These are phyloP conservation scores for Ceratobasidium sp. DNA, from an alignment of 1,284 basidiomycete species.

Conservation along the genomic window DNA sequence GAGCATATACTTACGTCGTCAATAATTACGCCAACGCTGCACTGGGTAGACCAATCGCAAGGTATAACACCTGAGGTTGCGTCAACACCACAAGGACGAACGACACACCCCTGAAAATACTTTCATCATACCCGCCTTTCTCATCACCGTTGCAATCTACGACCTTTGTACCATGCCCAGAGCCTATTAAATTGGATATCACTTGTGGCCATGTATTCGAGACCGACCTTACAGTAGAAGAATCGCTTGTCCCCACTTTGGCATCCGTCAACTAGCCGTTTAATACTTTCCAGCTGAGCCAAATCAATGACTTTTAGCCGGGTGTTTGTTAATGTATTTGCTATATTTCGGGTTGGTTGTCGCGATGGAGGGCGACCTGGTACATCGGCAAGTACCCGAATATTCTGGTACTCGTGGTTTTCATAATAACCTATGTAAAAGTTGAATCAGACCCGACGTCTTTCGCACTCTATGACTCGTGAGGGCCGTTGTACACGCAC, in stretches of 20 bases:
- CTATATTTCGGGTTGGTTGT: slow-evolving; percentile 24
- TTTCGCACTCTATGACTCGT: background rate
- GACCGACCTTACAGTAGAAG: slow-evolving; percentile 10
- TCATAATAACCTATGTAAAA: background rate
- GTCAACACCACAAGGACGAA: background rate
- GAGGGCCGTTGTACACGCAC: background rate
- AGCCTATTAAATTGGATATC: background rate
- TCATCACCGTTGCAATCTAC: slow-evolving; percentile 10
- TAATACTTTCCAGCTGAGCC: background rate
- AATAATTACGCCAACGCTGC: background rate
- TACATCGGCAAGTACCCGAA: background rate
- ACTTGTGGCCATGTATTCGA: background rate
- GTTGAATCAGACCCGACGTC: background rate
- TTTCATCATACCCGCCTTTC: slow-evolving; percentile 2
- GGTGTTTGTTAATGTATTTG: background rate
- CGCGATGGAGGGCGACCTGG: background rate
- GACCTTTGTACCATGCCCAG: slow-evolving; percentile 24
- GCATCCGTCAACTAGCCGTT: background rate
- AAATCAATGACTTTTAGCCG: background rate
- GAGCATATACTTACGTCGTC: slow-evolving; percentile 8
- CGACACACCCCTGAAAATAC: background rate
- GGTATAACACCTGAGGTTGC: slow-evolving; percentile 16
- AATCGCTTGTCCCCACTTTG: slow-evolving; percentile 12
- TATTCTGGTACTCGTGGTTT: background rate
- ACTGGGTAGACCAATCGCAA: slow-evolving; percentile 12